Evolutionary conservation across 1,284 basidiomycete genomes (phyloP), one percentile per base, ranked within the genome.

Genomic region (Microbotryum violaceum): DNA sequence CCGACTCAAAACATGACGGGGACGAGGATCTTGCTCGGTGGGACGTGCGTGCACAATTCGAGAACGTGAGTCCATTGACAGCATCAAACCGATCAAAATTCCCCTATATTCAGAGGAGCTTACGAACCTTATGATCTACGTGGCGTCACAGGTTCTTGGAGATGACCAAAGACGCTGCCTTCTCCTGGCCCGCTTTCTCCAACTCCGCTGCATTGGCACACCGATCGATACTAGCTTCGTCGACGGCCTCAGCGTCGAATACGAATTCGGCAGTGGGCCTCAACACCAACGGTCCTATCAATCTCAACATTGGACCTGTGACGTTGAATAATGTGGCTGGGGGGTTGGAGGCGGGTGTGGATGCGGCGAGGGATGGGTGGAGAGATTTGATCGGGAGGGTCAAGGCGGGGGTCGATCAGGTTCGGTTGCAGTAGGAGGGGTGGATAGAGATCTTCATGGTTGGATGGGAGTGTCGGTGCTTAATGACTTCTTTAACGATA

Each of bases 31-130:
- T 76, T 97, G 4, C 83, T 97, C 3, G 92, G 93, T 10, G 92
- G 93, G 12, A 93, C 89, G 48, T 92, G 86, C 66, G 82, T 97
- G 20, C 91, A 93, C 75, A 97, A 96, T 74, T 94, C 91, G 5
- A 84, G 85, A 21, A 88, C 85, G 89, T 91, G 74, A 62, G 27
- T 27, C 1, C 6, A 27, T 27, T 27, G 5, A 27, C 4, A 27
- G 6, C 5, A 27, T 27, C 27, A 27, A 27, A 27, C 27, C 27
- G 27, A 27, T 1, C 27, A 27, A 27, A 27, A 27, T 6, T 6
- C 27, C 27, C 6, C 27, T 1, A 1, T 6, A 27, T 27, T 27
- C 27, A 27, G 27, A 6, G 6, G 6, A 27, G 27, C 27, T 27
- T 27, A 27, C 27, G 27, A 27, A n/a, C 29, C 45, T 68, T 56